Evolutionary conservation across 1,284 basidiomycete genomes (phyloP), one percentile per base, ranked within the genome.

Genomic region (Paramarasmius palmivorus): DNA sequence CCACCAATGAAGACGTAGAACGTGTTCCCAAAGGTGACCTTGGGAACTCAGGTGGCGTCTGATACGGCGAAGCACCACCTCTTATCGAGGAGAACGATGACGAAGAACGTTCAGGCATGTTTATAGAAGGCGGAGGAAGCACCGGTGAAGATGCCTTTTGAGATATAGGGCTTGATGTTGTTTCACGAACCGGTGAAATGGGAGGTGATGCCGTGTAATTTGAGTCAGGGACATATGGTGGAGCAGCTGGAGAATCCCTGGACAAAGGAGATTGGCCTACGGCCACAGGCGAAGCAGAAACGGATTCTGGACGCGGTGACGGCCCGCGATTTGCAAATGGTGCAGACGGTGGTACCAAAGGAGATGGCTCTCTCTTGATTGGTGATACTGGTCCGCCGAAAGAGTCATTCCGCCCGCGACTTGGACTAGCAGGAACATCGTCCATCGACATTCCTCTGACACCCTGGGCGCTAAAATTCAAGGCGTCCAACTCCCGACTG

Each of bases 401-500:
- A 14, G 44, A 46, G 12, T 46, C 44, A 15, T 46, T 46, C 25
- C 44, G 25, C 7, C 25, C 44, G 6, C 23, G 44, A n/a, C 10
- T 12, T 41, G 44, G 25, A n/a, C 25, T 46, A 46, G 44, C 25
- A 4, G 29, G 41, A 34, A 50, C 51, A 10, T 53, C 25, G 7
- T 46, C 22, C 2, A n/a, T n/a, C n/a, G 26, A 19, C 26, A 6
- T 26, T 14, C 44, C 44, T 17, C 39, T 50, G 47, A 56, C 60
- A 47, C 58, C 40, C 5, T 75, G 72, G 2, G 80, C 73, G 54
- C 63, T 75, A 57, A 79, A 79, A 53, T 73, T 75, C 17, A 87
- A 64, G 5, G 77, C 71, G 54, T 86, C 83, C 52, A 89, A 61
- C 62, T 88, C 88, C 9, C 79, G 76, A 8, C 78, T 77, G 2